Conservation (phyloP, 306 rosid species). For the Pterocarpus macrocarpus region DNA sequence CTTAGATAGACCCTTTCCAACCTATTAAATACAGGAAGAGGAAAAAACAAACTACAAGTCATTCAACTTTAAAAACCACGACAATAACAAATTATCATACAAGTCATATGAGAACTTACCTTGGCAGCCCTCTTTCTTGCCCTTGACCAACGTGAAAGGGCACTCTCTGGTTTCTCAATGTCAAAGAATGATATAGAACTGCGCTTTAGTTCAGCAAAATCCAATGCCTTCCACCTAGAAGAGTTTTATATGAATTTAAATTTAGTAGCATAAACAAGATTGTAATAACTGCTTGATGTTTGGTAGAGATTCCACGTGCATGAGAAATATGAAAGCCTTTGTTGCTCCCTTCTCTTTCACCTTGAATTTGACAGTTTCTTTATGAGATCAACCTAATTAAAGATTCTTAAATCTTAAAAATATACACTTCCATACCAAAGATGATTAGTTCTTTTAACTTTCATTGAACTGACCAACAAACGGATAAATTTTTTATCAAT, state of each 20-base stretch:
- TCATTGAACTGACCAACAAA: too few relatives aligned
- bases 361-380: too few relatives aligned
- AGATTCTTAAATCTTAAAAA: too few relatives aligned
- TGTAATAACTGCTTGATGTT: neutral
- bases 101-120: constrained; percentile 50
- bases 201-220: constrained; percentile 83
- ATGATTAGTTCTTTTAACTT: too few relatives aligned
- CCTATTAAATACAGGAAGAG: constrained; percentile 51
- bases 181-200: constrained; percentile 92
- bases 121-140: constrained; percentile 88
- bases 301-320: neutral
- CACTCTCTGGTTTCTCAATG: constrained; percentile 76
- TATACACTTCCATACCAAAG: too few relatives aligned
- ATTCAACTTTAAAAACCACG: constrained; percentile 15
- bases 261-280: neutral
- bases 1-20: constrained; percentile 89
- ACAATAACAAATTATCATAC: constrained; percentile 7
- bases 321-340: neutral
- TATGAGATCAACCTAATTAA: too few relatives aligned
- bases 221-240: constrained; percentile 83
- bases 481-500: too few relatives aligned
- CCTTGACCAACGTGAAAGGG: constrained; percentile 83
- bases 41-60: neutral
- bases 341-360: too few relatives aligned
- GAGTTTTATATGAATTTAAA: neutral